Conservation (phyloP, 2,329 filamentous ascomycete genomes). For the Monosporascus sp. region DNA sequence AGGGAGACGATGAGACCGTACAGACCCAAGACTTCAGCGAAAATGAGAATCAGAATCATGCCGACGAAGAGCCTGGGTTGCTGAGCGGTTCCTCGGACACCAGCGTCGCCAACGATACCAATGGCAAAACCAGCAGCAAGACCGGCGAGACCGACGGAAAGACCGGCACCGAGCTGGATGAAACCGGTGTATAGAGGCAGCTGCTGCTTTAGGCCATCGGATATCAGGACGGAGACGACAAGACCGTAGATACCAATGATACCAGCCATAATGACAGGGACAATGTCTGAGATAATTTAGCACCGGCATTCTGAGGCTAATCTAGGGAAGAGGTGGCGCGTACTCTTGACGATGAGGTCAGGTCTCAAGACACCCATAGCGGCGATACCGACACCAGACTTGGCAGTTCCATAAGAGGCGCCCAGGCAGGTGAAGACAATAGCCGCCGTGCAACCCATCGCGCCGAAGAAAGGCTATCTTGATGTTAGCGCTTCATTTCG, state of each 20-base stretch:
- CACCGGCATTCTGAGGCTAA: conserved; percentile 7
- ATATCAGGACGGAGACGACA: conserved; percentile 82
- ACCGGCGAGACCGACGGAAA: conserved; percentile 76
- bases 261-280: conserved; percentile 99
- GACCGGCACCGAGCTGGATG: conserved; percentile 79
- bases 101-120: conserved; percentile 82
- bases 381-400: conserved; percentile 97
- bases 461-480: conserved; percentile 67
- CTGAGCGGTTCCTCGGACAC: conserved; percentile 80
- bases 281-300: conserved; percentile 67
- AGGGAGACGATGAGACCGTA: conserved; percentile 98
- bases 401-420: conserved; percentile 96
- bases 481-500: conserved; percentile 13
- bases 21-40: conserved; percentile 98
- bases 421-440: conserved; percentile 97
- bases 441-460: conserved; percentile 80
- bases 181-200: conserved; percentile 75
- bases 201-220: conserved; percentile 68
- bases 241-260: conserved; percentile 99
- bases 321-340: conserved; percentile 28
- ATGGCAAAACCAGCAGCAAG: conserved; percentile 82
- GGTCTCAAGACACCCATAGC: conserved; percentile 97
- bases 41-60: conserved; percentile 99
- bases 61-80: conserved; percentile 86
- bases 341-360: conserved; percentile 99